Percentiles rank a stretch among this genome's conserved stretches.
Conservation (phyloP, 2,329 filamentous ascomycete genomes). For the Pyrenochaeta sp. region DNA sequence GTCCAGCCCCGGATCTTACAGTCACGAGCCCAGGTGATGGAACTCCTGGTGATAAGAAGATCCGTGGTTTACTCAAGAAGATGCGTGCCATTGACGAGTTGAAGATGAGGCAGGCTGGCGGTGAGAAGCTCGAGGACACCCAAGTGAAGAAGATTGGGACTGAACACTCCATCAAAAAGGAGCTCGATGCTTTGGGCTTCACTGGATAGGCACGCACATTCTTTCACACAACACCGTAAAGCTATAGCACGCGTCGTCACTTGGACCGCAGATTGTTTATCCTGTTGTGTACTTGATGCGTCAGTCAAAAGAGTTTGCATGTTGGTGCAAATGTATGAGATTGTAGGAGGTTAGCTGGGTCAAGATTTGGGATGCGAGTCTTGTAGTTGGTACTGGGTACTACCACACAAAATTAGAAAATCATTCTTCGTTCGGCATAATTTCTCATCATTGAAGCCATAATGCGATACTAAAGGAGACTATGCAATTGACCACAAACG, state of each 20-base stretch:
- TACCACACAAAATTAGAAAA: constrained; percentile 4
- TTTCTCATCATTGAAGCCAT: not conserved
- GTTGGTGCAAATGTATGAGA: no score
- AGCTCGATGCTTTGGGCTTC: constrained; percentile 72
- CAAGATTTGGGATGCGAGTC: not conserved
- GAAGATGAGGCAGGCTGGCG: constrained; percentile 93
- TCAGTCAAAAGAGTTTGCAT: no score
- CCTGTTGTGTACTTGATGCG: no score
- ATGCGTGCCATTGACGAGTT: constrained; percentile 96
- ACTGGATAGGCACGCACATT: constrained; percentile 22
- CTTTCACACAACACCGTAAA: no score
- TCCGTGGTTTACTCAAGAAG: constrained; percentile 94
- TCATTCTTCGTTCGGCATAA: constrained; percentile 5
- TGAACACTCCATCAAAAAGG: constrained; percentile 82
- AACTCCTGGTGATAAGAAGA: constrained; percentile 89
- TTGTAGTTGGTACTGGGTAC: constrained; percentile 1
- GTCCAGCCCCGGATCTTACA: constrained; percentile 58
- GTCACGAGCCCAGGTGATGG: constrained; percentile 64
- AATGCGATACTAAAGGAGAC: not conserved
- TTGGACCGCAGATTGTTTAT: no score
- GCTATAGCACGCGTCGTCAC: no score
- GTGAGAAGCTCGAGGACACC: constrained; percentile 97
- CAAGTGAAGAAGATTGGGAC: constrained; percentile 98
- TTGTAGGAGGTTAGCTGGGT: not conserved
- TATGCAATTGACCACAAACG: not conserved